phyloP scores from a whole-genome alignment of 495 filamentous ascomycete species.

The Trichocladium uniseriatum region DNA sequence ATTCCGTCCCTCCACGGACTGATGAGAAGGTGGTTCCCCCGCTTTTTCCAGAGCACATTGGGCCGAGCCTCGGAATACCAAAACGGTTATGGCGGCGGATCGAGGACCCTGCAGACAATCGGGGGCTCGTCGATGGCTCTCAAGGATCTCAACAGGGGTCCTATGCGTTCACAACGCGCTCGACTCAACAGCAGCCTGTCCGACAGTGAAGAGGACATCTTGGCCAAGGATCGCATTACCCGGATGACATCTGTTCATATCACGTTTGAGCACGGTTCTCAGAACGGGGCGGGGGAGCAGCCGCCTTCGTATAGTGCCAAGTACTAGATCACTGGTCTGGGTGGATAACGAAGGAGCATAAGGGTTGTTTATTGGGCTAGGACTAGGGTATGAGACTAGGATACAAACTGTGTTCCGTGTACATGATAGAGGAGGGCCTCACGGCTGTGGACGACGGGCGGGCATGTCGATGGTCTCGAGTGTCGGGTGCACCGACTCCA shows the following conservation, averaged over 20 bases:
- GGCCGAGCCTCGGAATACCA: background rate
- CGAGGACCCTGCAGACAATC: background rate
- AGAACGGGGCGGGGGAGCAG: too few species aligned
- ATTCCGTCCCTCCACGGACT: constrained; percentile 15
- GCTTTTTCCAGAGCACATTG: constrained; percentile 3
- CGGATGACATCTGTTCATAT: constrained; percentile 3
- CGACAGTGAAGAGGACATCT: constrained; percentile 9
- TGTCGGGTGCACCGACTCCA: too few species aligned
- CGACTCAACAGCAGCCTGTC: constrained; percentile 6
- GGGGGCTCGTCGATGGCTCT: background rate
- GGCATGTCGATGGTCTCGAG: too few species aligned
- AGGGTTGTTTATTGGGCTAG: too few species aligned
- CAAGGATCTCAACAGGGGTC: background rate
- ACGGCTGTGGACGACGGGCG: too few species aligned
- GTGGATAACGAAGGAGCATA: too few species aligned
- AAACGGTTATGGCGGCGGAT: background rate
- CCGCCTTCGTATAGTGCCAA: too few species aligned
- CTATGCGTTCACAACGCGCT: background rate
- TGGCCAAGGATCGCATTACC: constrained; percentile 7
- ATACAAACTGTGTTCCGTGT: too few species aligned
- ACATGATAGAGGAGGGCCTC: too few species aligned
- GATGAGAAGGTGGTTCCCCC: constrained; percentile 14
- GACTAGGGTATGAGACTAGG: too few species aligned
- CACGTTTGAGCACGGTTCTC: background rate
- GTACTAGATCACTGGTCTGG: too few species aligned